phyloP scores from a whole-genome alignment of 257 asterid species.

The Nicotiana otophora region DNA sequence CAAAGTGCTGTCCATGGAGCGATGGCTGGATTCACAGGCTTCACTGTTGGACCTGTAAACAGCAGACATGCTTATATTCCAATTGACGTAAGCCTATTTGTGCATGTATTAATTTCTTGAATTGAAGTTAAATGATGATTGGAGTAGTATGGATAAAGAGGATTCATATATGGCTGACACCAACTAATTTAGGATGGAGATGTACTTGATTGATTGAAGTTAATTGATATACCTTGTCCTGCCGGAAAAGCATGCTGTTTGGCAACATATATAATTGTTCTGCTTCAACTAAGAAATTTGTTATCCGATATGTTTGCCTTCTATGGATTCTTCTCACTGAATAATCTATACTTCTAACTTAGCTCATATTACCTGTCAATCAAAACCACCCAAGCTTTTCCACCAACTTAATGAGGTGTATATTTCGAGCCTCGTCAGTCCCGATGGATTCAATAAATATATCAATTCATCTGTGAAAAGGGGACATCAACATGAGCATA shows the following conservation, averaged over 20 bases:
- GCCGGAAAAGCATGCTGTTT: neutral
- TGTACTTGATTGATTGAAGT: neutral
- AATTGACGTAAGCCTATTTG: constrained; percentile 50
- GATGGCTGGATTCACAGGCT: constrained; percentile 96
- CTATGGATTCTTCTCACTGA: neutral
- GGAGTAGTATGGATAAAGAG: constrained; percentile 1
- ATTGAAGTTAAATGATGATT: neutral
- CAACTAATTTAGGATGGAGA: neutral
- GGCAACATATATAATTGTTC: neutral
- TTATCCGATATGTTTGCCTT: neutral
- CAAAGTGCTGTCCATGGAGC: constrained; percentile 97
- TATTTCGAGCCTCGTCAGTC: neutral
- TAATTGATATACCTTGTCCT: neutral
- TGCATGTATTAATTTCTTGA: neutral
- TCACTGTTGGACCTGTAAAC: constrained; percentile 93
- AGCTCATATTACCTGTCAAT: neutral
- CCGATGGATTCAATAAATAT: no score
- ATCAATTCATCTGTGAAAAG: no score
- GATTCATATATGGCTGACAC: neutral
- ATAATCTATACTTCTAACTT: neutral
- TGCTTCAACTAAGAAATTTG: neutral
- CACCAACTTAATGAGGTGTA: constrained; percentile 6
- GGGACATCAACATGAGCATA: no score
- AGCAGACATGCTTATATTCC: constrained; percentile 89
- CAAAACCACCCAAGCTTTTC: neutral